Base-by-base conservation (phyloP, 495 filamentous ascomycete genomes). In the Aspergillus mulundensis region DNA sequence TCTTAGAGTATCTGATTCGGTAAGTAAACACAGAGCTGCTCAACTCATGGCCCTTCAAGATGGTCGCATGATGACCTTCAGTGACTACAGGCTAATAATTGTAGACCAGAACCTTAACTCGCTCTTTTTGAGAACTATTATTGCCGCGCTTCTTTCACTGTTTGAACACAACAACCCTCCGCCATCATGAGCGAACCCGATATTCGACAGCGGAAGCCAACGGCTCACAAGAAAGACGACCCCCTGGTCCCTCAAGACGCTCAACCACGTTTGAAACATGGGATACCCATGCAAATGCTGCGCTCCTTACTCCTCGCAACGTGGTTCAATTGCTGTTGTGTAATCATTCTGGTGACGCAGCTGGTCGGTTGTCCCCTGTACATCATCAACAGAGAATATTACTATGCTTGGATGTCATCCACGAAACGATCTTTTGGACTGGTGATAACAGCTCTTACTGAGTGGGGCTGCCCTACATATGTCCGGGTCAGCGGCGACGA, bases 361-460 rank as follows among this genome's bases (percentile, higher is more conserved):
- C 41, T 85, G 18, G 63, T 85, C 50, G 81, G 81, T 20, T 66
- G 72, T 11, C 82, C 83, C 23, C 70, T 86, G 2, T 87, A 87
- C 68, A 68, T 86, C 50, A 71, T 85, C 68, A 76, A 76, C 62
- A 83, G 77, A 61, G 68, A 80, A 46, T 81, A 70, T 41, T 88
- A 81, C 68, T 85, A 87, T 60, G 71, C 77, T 5, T 85, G 78
- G 61, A 87, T 87, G 82, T 77, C 84, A n/a, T 69, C 81, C 40
- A 85, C 82, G 32, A 87, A 87, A 67, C 75, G 85, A 63, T 77
- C 73, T 18, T 88, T 87, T 61, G 82, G 80, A 5, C 57, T 87
- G 20, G 70, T 84, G 23, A 78, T 84, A 40, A 80, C 77, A 0
- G 79, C 81, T 20, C 73, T 86, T 53, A 86, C 83, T 3, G 70